Base-by-base conservation (phyloP, 1,284 basidiomycete species). In the Cryptococcus neoformans region DNA sequence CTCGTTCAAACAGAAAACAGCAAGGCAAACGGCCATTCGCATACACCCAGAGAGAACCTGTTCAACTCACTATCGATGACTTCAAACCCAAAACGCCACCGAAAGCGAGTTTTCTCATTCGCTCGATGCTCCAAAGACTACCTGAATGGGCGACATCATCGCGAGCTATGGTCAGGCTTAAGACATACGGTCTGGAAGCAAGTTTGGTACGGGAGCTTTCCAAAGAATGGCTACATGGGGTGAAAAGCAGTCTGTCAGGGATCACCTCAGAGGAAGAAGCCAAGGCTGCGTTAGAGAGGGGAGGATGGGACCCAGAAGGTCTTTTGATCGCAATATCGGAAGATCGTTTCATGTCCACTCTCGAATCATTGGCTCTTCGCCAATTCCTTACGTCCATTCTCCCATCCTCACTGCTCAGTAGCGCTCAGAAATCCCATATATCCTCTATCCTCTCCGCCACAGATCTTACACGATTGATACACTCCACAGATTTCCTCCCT, bases 381-480 rank as follows among this genome's bases (percentile, higher is more conserved):
- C 64, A 64, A 41, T 68, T 69, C 51, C 54, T 75, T n/a, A 2
- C 37, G 4, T 65, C 48, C 42, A 17, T 54, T 14, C 36, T 54
- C 4, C 42, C 40, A 5, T 49, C 51, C 8, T 11, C 61, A 7
- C 5, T 14, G 11, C 35, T 55, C 12, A n/a, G 54, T 4, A 3
- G 42, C 38, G 36, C 58, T 14, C 34, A 63, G 21, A 52, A 51
- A 21, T 40, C 56, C 11, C 74, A 73, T 51, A 62, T 80, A 14
- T 56, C 62, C 17, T 53, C 72, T 1, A 66, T 80, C 21, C 69
- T 78, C 9, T 38, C 57, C 2, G 58, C 64, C 5, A 78, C 78
- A 37, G 79, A 81, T 62, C 55, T 77, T 9, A 66, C 76, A 1
- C 63, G 66, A 48, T 66, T 80, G 5, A 62, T 74, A 12, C 65